Base-by-base conservation (phyloP, 345 rosid genomes). In the Moricandia moricandioides region DNA sequence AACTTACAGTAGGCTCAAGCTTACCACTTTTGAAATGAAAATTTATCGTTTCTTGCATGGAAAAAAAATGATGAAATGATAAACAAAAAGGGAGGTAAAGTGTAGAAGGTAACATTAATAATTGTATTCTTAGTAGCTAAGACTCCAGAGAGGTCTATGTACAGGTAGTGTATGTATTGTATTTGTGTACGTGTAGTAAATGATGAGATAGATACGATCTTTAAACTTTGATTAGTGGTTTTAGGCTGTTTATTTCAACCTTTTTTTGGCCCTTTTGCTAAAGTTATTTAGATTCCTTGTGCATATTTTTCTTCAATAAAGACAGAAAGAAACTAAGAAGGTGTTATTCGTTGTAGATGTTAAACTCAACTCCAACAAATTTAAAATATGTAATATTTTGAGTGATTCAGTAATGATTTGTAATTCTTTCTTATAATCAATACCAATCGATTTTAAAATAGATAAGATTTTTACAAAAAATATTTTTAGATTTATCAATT, bases 111-210 rank as follows among this genome's bases (percentile, higher is more conserved):
- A 17, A 59, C 31, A 58, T 66, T 49, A 37, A 66, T 18, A 67
- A 29, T 67, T 35, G 69, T 31, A 78, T 78, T 59, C 81, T 78
- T 78, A 30, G 69, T 67, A 59, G 81, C 77, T 72, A 78, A 78
- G 81, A 17, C 4, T 78, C 54, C 64, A 60, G 65, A 51, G 29
- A 67, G 47, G 77, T 60, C 62, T 59, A 78, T 17, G 39, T 24
- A 43, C 64, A 63, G 12, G 40, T 64, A 65, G 31, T 63, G 35
- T 57, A 65, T 70, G 69, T 56, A 77, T 64, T 47, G 24, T 31
- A 34, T 56, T 5, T 35, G 17, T 63, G n/a, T 39, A n/a, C 29
- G n/a, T 34, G 63, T 78, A 1, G 10, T 49, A 27, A 71, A 60
- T 78, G 77, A 59, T 66, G 62, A 67, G 30, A 14, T 58, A 16